Evolutionary conservation across 305 asterid species (phyloP), one percentile per base, ranked within the genome.

Genomic region (Coffea humblotiana): DNA sequence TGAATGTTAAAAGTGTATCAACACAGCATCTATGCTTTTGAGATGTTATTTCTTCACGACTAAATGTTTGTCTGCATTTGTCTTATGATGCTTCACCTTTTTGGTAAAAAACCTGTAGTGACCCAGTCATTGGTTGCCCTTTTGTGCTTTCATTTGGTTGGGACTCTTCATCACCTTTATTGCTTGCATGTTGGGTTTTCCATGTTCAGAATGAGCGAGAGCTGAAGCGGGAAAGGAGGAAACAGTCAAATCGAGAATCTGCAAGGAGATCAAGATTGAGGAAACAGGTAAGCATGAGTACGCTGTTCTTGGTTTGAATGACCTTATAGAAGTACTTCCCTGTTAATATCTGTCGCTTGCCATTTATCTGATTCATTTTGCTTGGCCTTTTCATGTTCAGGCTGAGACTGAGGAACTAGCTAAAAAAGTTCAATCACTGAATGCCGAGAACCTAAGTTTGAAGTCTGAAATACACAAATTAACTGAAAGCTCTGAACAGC

Each of bases 181-280:
- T 27, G 11, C 8, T n/a, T 19, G 21, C 19, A 29, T 65, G 63
- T 18, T 58, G 69, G 40, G 21, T 75, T 61, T 40, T n/a, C 35
- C 40, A 8, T 71, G 60, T 77, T 54, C 90, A 96, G 99, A 89
- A 86, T 82, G 99, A 96, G 56, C 85, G 97, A n/a, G 99, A 96
- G 79, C 89, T 89, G 76, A 96, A 91, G 86, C 88, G 97, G 80
- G 99, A 96, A 90, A 91, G 92, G 88, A 91, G 99, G 90, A 96
- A 96, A 83, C 99, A 96, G 85, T 96, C 99, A 49, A 96, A 94
- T 80, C 88, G 99, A 75, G 99, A 96, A 89, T 96, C 99, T 81
- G 99, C 99, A 19, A 88, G 98, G 87, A 86, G 99, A 89, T 96
- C 99, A 78, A 86, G 99, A 79, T 91, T 96, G 85, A 91, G 97